Evolutionary conservation across 305 asterid species (phyloP), one percentile per base, ranked within the genome.

Genomic region (Fraxinus albicans): DNA sequence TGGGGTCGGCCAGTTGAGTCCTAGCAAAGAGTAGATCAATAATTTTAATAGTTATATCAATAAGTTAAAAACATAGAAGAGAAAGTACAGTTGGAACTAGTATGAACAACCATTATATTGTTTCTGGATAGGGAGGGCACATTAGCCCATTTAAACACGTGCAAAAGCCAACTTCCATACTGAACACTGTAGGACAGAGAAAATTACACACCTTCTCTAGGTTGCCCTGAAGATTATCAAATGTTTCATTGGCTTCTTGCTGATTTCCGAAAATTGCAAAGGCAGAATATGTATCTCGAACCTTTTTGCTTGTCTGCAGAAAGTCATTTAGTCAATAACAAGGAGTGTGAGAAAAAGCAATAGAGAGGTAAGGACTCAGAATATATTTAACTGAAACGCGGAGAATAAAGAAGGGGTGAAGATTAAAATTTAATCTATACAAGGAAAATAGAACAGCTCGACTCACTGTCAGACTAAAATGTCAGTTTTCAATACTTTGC

Each of bases 1-100:
- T 96, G 99, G 10, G 90, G 86, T 12, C 94, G 89, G 31, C 98
- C 98, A 72, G 47, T 29, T 6, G 93, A 79, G 84, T 96, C 98
- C 99, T 96, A 79, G 84, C 19, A 86, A 40, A 79, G 84, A 73
- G 76, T 23, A 60, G 81, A 90, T 40, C 31, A 15, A 34, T 5
- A 42, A 34, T 77, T 29, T 73, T 79, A 58, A 73, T 17, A 74
- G 19, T 6, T n/a, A 47, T n/a, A 8, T 36, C 34, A 63, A 9
- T 63, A 58, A 58, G 33, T 6, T 21, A 21, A 60, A 60, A 60
- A 21, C 15, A 23, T 60, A 23, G 29, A 21, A 60, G 72, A 31
- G 31, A 55, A 55, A n/a, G 21, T 8, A 65, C 34, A 25, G 34
- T 65, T 65, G 12, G 33, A 65, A 65, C 34, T 65, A 9, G 15